A percentile compares a stretch with the other conserved stretches of the same genome.
These are phyloP conservation scores for Quercus gilva DNA, from an alignment of 306 rosid species.

Conservation along the genomic window DNA sequence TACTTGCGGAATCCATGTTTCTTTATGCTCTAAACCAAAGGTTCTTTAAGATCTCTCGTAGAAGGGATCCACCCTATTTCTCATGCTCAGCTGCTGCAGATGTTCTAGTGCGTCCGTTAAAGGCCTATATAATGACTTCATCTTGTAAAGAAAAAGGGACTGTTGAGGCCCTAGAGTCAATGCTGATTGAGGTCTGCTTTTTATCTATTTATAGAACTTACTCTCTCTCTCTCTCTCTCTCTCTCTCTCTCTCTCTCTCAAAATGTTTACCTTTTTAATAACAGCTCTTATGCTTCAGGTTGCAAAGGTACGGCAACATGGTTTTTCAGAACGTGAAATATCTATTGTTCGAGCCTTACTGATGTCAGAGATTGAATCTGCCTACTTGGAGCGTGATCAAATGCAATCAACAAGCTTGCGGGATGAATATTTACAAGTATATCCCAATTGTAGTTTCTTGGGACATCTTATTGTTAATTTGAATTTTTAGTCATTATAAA, in stretches of 20 bases:
- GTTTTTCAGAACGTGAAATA: slow-evolving; percentile 89
- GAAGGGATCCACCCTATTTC: slow-evolving; percentile 93
- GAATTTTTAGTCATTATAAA: slow-evolving; percentile 10
- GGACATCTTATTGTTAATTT: slow-evolving; percentile 3
- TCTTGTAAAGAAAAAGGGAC: slow-evolving; percentile 88
- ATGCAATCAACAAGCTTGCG: slow-evolving; percentile 88
- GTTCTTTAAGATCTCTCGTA: slow-evolving; percentile 86
- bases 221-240: background rate
- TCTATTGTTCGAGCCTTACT: slow-evolving; percentile 72
- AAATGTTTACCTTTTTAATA: slow-evolving; percentile 8
- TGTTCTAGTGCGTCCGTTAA: slow-evolving; percentile 74
- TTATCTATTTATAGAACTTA: slow-evolving; percentile 19
- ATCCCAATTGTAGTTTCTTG: slow-evolving; percentile 8
- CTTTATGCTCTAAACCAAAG: slow-evolving; percentile 83
- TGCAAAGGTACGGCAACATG: slow-evolving; percentile 84
- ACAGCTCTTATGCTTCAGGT: slow-evolving; percentile 53
- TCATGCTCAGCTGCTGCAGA: slow-evolving; percentile 92
- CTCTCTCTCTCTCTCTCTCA: slow-evolving; percentile 5
- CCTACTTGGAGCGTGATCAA: slow-evolving; percentile 97
- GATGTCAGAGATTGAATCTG: slow-evolving; percentile 96
- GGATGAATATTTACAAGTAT: slow-evolving; percentile 91
- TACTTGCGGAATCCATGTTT: slow-evolving; percentile 96
- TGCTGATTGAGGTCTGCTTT: slow-evolving; percentile 75
- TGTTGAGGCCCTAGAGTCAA: slow-evolving; percentile 74
- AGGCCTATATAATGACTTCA: slow-evolving; percentile 83